phyloP scores from a whole-genome alignment of 2,329 filamentous ascomycete genomes.

The Cladosporium colombiae region DNA sequence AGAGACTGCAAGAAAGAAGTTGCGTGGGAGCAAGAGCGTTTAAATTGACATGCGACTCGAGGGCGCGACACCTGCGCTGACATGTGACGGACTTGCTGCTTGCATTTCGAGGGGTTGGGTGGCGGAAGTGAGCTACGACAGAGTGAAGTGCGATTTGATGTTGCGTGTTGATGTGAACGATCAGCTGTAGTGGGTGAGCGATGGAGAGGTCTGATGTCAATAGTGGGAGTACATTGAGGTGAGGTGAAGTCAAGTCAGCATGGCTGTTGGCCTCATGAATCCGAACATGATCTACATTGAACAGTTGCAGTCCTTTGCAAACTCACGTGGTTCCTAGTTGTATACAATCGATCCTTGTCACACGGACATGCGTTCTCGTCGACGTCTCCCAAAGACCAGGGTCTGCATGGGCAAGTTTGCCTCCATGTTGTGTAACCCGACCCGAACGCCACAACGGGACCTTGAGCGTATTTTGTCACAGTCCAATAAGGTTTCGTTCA shows the following conservation, averaged over 20 bases:
- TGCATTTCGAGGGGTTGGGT: background rate
- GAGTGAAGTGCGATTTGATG: background rate
- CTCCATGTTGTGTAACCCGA: conserved; percentile 3
- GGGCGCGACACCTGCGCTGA: background rate
- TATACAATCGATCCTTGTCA: background rate
- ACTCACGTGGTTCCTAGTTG: background rate
- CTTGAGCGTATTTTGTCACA: background rate
- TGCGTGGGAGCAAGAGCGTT: background rate
- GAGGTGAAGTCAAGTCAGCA: background rate
- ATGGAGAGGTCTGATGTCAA: conserved; percentile 7
- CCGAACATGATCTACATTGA: background rate
- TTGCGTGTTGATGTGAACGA: conserved; percentile 2
- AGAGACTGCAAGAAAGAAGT: background rate
- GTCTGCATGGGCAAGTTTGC: conserved; percentile 9
- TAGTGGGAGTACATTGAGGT: conserved; percentile 17
- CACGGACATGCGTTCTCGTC: background rate
- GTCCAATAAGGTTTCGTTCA: background rate
- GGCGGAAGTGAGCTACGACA: conserved; percentile 4
- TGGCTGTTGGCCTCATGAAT: background rate
- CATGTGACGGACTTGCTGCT: background rate
- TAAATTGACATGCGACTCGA: background rate
- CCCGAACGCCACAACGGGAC: background rate
- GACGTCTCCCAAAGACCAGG: background rate
- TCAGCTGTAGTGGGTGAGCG: conserved; percentile 4
- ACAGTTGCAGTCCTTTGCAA: background rate